phyloP scores from a whole-genome alignment of 78 protist species.

The Chrysochromulina tobinii region DNA sequence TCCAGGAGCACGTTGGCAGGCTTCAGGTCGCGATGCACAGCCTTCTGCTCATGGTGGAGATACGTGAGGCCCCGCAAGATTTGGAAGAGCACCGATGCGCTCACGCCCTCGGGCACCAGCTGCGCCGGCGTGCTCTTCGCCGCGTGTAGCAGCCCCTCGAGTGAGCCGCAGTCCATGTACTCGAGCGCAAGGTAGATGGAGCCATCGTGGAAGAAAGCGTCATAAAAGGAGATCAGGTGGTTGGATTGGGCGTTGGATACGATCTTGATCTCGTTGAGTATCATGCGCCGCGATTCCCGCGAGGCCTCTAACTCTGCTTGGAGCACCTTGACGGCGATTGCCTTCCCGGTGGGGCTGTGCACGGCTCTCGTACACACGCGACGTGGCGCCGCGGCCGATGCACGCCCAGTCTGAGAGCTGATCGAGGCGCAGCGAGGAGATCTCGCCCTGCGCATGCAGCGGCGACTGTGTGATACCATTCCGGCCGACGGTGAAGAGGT shows the following conservation, averaged over 20 bases:
- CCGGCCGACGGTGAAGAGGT: not conserved
- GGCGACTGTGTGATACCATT: not conserved
- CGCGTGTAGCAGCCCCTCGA: not conserved
- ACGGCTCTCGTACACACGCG: not conserved
- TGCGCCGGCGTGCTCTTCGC: not conserved
- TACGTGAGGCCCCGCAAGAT: constrained; percentile 39
- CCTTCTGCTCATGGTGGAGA: constrained; percentile 27
- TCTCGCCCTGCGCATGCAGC: not conserved
- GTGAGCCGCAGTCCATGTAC: not conserved
- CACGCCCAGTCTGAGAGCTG: not conserved
- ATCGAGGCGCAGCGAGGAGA: not conserved
- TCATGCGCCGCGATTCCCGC: constrained; percentile 75
- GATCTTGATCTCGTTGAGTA: constrained; percentile 84
- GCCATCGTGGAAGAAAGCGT: constrained; percentile 67
- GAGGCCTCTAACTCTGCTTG: constrained; percentile 66
- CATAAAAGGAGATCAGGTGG: constrained; percentile 52
- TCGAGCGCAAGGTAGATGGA: constrained; percentile 66
- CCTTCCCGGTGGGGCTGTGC: not conserved
- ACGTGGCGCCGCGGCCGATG: not conserved
- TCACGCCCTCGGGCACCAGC: not conserved
- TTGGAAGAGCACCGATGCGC: not conserved
- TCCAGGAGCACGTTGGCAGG: constrained; percentile 77
- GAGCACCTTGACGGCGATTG: constrained; percentile 85
- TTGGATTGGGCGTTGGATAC: constrained; percentile 71
- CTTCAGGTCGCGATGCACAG: constrained; percentile 69